Evolutionary conservation across 345 rosid genomes (phyloP).

Genomic region (Salix brachista): DNA sequence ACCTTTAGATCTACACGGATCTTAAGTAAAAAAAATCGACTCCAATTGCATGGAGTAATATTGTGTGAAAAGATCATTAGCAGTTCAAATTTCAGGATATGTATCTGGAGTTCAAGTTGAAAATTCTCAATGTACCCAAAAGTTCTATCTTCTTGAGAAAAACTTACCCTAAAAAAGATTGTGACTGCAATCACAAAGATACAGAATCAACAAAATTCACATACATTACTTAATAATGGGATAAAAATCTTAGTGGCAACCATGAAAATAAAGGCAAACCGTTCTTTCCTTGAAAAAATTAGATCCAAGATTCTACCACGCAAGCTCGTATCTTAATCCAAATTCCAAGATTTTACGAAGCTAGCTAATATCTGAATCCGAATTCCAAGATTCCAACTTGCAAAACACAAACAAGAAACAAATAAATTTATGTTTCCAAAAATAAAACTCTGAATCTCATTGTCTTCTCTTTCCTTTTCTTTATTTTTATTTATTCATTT

Average conservation of each 20-base stretch:
- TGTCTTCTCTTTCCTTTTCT: not conserved
- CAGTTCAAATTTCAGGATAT: not conserved
- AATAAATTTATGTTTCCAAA: not conserved
- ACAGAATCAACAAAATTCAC: not conserved
- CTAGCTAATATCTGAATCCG: not conserved
- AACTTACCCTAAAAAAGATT: not conserved
- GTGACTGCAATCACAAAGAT: not conserved
- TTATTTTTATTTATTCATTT: no score
- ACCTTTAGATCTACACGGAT: constrained; percentile 5
- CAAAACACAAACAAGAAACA: not conserved
- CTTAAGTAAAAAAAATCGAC: not conserved
- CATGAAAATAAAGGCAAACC: not conserved
- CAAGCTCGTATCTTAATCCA: not conserved
- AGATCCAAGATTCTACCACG: not conserved
- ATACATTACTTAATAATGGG: not conserved
- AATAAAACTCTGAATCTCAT: not conserved
- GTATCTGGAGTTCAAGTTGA: not conserved
- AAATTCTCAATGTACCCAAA: not conserved
- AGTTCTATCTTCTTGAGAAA: not conserved
- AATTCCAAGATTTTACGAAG: not conserved
- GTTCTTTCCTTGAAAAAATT: not conserved
- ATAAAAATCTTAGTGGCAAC: not conserved
- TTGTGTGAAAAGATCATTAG: not conserved
- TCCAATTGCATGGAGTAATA: not conserved
- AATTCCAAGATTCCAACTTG: not conserved